phyloP scores from a whole-genome alignment of 2,329 filamentous ascomycete species.

The Fusarium irregulare region DNA sequence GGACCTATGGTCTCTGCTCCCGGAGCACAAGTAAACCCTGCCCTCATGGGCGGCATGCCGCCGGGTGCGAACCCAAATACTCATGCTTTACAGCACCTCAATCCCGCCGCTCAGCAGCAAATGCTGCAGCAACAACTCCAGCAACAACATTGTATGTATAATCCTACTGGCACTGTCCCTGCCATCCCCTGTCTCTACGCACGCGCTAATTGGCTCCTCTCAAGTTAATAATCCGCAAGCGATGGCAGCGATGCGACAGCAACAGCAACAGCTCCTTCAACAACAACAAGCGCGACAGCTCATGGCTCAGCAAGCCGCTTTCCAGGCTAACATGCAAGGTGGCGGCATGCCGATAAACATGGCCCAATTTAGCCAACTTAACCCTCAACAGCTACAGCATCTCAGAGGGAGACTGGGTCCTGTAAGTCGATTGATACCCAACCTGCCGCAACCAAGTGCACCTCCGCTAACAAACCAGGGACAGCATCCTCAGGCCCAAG shows the following conservation, averaged over 20 bases:
- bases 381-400: conserved; percentile 62
- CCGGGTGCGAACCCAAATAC: conserved; percentile 73
- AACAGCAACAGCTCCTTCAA: conserved; percentile 68
- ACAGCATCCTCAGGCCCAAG: conserved; percentile 50
- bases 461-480: conserved; percentile 39
- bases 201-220: conserved; percentile 23
- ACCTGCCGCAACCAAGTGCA: neutral
- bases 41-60: conserved; percentile 82
- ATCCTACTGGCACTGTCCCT: conserved; percentile 2
- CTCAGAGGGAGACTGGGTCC: conserved; percentile 58
- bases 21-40: conserved; percentile 77
- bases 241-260: conserved; percentile 62
- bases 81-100: conserved; percentile 79
- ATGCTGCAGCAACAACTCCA: conserved; percentile 66
- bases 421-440: conserved; percentile 50
- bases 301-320: conserved; percentile 65
- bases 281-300: conserved; percentile 67
- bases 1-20: conserved; percentile 78
- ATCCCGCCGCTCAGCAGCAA: conserved; percentile 68
- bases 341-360: conserved; percentile 66
- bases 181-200: conserved; percentile 21
- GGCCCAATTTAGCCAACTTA: conserved; percentile 62
- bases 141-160: conserved; percentile 51
- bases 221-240: conserved; percentile 53
- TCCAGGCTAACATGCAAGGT: conserved; percentile 63